These are phyloP conservation scores for Claviceps spartinae DNA, from an alignment of 2,329 filamentous ascomycete species.

Conservation along the genomic window DNA sequence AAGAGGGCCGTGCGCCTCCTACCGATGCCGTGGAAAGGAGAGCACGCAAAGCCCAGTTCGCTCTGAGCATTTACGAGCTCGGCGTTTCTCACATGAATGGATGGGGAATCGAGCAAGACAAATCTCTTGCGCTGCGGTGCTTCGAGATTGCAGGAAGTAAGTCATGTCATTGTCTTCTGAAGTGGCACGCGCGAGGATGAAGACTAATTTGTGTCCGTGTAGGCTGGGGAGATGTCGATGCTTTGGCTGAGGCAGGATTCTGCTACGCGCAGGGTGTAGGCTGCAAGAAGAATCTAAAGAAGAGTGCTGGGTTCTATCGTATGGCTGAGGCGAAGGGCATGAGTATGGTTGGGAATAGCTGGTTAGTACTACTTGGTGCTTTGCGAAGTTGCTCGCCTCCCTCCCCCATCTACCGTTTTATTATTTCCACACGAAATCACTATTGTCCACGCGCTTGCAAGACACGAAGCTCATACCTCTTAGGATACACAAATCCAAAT, in stretches of 20 bases:
- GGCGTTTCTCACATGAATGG: slow-evolving; percentile 96
- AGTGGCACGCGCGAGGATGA: not conserved
- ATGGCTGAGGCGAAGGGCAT: slow-evolving; percentile 85
- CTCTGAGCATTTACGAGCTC: slow-evolving; percentile 88
- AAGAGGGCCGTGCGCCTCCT: slow-evolving; percentile 40
- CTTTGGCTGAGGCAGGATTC: slow-evolving; percentile 84
- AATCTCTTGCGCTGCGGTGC: slow-evolving; percentile 71
- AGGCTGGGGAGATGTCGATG: slow-evolving; percentile 91
- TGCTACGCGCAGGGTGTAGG: slow-evolving; percentile 91
- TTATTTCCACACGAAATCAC: too few relatives aligned
- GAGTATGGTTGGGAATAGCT: slow-evolving; percentile 97
- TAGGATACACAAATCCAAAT: slow-evolving; percentile 96
- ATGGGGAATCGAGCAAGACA: slow-evolving; percentile 93
- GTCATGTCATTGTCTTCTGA: slow-evolving; percentile 16
- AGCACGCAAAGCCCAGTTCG: slow-evolving; percentile 82
- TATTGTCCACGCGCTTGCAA: too few relatives aligned
- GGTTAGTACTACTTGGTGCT: slow-evolving; percentile 43
- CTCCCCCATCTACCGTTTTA: too few relatives aligned
- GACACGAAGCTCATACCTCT: not conserved
- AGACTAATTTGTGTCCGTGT: not conserved
- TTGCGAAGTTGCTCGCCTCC: not conserved
- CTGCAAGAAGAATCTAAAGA: slow-evolving; percentile 92
- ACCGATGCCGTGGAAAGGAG: slow-evolving; percentile 59
- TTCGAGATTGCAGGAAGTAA: slow-evolving; percentile 88
- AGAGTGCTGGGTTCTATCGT: slow-evolving; percentile 81